Percentiles rank a stretch among this genome's conserved stretches.
These are phyloP conservation scores for Mortierella sp. DNA, from an alignment of 371 early-diverging fungal genomes.

Conservation along the genomic window DNA sequence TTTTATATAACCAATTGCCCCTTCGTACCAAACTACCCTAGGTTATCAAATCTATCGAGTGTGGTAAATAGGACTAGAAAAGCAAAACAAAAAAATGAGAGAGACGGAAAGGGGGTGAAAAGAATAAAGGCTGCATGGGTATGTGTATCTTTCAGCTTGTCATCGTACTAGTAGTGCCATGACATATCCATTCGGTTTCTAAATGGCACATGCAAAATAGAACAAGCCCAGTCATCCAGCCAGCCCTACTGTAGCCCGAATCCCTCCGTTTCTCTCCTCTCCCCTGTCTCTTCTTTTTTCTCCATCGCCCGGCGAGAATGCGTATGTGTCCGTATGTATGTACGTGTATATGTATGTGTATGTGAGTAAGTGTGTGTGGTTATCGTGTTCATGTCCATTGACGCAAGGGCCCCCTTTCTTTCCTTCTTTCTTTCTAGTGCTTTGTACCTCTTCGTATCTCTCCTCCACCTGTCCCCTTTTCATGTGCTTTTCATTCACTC, in stretches of 20 bases:
- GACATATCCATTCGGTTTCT: too few relatives aligned
- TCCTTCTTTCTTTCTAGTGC: background rate
- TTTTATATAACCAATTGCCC: background rate
- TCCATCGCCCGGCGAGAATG: background rate
- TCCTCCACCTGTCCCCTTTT: background rate
- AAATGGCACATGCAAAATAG: constrained; percentile 7
- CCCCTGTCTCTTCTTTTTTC: background rate
- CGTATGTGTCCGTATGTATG: background rate
- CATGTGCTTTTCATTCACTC: constrained; percentile 26
- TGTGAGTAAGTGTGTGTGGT: background rate
- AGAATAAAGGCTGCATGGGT: background rate
- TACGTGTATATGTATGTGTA: background rate
- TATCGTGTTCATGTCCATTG: background rate
- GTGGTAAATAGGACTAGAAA: background rate
- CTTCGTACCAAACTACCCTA: background rate
- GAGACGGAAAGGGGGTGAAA: constrained; percentile 3
- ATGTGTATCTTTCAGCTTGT: background rate
- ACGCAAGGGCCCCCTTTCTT: background rate
- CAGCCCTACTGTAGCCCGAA: background rate
- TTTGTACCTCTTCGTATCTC: background rate
- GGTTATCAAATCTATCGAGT: background rate
- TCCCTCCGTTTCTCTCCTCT: background rate
- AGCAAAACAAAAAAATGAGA: background rate
- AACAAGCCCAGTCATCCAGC: background rate
- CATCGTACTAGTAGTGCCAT: background rate